Conservation (phyloP, 2,329 filamentous ascomycete species). For the Allantophomopsis cytisporea region DNA sequence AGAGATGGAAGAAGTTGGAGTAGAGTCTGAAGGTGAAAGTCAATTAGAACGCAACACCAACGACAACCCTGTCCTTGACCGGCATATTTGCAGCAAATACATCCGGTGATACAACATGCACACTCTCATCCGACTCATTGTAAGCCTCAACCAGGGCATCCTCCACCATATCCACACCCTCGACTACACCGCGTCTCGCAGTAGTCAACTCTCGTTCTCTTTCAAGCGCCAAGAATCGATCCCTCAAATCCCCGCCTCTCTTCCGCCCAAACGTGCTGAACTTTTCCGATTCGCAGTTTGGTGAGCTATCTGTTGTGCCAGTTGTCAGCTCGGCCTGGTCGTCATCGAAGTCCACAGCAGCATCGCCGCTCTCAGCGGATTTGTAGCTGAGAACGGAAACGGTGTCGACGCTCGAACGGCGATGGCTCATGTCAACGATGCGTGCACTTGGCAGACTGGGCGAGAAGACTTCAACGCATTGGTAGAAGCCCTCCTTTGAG, state of each 20-base stretch:
- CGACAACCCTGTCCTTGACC: conserved; percentile 10
- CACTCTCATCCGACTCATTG: conserved; percentile 6
- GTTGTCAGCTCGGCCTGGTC: conserved; percentile 26
- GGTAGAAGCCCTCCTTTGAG: conserved; percentile 41
- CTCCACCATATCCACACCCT: conserved; percentile 12
- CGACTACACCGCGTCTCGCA: conserved; percentile 22
- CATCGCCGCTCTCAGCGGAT: conserved; percentile 9
- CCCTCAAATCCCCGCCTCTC: conserved; percentile 13
- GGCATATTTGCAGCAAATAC: no score
- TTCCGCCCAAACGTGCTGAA: conserved; percentile 12
- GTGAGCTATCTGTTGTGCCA: conserved; percentile 18
- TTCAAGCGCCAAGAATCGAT: conserved; percentile 2
- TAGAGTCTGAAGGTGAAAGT: no score
- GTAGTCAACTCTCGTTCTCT: no score
- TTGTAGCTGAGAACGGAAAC: conserved; percentile 34
- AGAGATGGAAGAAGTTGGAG: no score
- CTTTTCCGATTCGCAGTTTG: conserved; percentile 9
- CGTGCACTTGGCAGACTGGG: not conserved
- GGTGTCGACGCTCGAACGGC: conserved; percentile 29
- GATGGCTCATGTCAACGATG: conserved; percentile 9
- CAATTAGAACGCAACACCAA: conserved; percentile 32
- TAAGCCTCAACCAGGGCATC: conserved; percentile 13
- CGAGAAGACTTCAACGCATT: conserved; percentile 27
- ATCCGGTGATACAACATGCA: conserved; percentile 10
- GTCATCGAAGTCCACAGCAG: conserved; percentile 18